Conservation (phyloP, 805 yeast species). For the Barnettozyma californica region DNA sequence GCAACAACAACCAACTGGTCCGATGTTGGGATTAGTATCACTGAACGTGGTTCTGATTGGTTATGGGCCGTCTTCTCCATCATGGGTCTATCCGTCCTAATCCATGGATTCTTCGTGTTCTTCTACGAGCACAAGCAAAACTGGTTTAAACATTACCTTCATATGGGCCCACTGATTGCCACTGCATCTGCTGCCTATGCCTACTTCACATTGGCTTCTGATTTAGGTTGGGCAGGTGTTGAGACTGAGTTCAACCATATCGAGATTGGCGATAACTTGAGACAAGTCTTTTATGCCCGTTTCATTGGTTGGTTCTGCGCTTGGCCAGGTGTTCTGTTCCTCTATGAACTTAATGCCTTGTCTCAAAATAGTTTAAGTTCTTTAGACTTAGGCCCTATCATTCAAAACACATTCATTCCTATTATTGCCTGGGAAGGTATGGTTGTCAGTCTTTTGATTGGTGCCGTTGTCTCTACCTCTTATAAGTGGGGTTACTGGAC, state of each 20-base stretch:
- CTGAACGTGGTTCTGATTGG: conserved; percentile 61
- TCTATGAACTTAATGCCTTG: conserved; percentile 25
- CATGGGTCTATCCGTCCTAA: conserved; percentile 35
- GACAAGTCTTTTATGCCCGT: conserved; percentile 54
- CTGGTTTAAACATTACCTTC: conserved; percentile 26
- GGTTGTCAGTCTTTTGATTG: conserved; percentile 52
- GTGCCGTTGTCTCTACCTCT: conserved; percentile 45
- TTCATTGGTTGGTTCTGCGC: conserved; percentile 54
- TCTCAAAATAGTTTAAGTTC: conserved; percentile 14
- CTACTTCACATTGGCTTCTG: conserved; percentile 52
- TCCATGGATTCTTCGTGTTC: conserved; percentile 21
- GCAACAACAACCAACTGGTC: conserved; percentile 16
- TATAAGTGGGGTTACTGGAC: conserved; percentile 70
- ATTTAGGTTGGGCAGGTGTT: conserved; percentile 49
- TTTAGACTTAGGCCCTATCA: conserved; percentile 16
- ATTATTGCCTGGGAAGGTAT: conserved; percentile 40
- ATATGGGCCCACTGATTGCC: conserved; percentile 38
- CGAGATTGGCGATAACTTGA: conserved; percentile 28
- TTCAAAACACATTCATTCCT: conserved; percentile 33
- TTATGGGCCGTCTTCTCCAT: conserved; percentile 57
- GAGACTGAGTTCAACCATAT: conserved; percentile 46
- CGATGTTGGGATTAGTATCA: conserved; percentile 44
- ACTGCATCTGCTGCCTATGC: conserved; percentile 39
- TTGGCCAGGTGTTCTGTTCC: conserved; percentile 39
- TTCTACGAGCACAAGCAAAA: conserved; percentile 21